Conservation (phyloP, 768 basidiomycete species). For the Serendipita sp. region DNA sequence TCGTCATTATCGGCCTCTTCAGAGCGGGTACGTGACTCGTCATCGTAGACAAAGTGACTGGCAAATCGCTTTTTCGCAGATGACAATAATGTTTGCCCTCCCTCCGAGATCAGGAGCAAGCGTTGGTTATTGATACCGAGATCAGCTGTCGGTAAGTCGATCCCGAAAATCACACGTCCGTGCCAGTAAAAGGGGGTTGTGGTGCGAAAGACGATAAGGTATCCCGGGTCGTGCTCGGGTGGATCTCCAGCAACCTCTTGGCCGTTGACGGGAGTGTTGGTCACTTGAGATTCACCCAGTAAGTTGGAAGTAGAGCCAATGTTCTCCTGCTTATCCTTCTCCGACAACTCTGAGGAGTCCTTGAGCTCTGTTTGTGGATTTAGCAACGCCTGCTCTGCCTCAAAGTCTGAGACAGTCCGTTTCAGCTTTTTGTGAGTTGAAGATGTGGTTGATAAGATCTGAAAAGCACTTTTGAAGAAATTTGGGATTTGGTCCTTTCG, state of each 20-base stretch:
- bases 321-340: slow-evolving; percentile 6
- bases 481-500: slow-evolving; percentile 61
- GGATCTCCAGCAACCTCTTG: neutral
- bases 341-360: slow-evolving; percentile 18
- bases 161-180: neutral
- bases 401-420: slow-evolving; percentile 12
- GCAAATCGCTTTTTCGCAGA: slow-evolving; percentile 64
- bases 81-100: slow-evolving; percentile 58
- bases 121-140: slow-evolving; percentile 72
- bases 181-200: neutral
- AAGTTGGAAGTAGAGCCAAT: neutral
- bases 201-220: neutral
- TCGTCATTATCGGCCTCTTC: slow-evolving; percentile 46
- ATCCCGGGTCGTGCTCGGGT: neutral
- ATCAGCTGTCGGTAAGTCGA: slow-evolving; percentile 41
- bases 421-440: slow-evolving; percentile 18
- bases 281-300: neutral
- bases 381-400: neutral
- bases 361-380: slow-evolving; percentile 17
- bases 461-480: slow-evolving; percentile 75
- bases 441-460: slow-evolving; percentile 28
- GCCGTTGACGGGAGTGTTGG: neutral
- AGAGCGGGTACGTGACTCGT: slow-evolving; percentile 10
- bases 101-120: slow-evolving; percentile 86
- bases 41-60: slow-evolving; percentile 34